Base-by-base conservation (phyloP, 345 rosid species). In the Populus pruinosa region DNA sequence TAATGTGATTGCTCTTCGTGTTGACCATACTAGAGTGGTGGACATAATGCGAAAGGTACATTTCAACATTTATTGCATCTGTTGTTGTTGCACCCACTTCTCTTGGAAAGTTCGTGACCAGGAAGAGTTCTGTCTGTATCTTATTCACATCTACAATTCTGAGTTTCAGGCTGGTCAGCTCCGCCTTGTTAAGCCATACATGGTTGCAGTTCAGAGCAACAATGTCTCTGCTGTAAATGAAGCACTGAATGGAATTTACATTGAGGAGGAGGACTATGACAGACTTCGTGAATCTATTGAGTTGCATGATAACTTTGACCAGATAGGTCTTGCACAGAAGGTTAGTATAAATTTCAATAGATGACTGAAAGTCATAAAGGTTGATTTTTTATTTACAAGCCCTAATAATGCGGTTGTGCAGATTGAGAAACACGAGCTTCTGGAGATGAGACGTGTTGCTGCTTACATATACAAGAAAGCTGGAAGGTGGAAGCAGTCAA, bases 401-500 rank as follows among this genome's bases (percentile, higher is more conserved):
- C 27, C 23, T 47, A 25, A 7, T 75, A 10, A 33, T 65, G 20
- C 44, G 31, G 62, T 29, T 67, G 64, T 75, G 65, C 91, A 94
- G 98, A 92, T 92, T 63, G 98, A 94, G 92, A 94, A 94, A 78
- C 98, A 94, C 14, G 98, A 94, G 87, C 97, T 94, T 76, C 89
- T 94, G 70, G 98, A 94, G 83, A 94, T 94, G 97, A 90, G 98
- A 78, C 97, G 98, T 25, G 98, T 94, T 77, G 98, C 98, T 80
- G 97, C 98, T 63, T 93, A 94, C 73, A 93, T 94, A 68, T 94
- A 94, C 87, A 94, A 94, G 82, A 94, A 94, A 84, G 98, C 97
- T 0, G 97, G 97, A 76, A 87, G 97, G 84, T 94, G 98, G 98
- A 94, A 93, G 94, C 93, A 87, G 81, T 94, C 98, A 3, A 94